Evolutionary conservation across 208 protist genomes (phyloP).

Genomic region (Trypanosoma boissoni): DNA sequence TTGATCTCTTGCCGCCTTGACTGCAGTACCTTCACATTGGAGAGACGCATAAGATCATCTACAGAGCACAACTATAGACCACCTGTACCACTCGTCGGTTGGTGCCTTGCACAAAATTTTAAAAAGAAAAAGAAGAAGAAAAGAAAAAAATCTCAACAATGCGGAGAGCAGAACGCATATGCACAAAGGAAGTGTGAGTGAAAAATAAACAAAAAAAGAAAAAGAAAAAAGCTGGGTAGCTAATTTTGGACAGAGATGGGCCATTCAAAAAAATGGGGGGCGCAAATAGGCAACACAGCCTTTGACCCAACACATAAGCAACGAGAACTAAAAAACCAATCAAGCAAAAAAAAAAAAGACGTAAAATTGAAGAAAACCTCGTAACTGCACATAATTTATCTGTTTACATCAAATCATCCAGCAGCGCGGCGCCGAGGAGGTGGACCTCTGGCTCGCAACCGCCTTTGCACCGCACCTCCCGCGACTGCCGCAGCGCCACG

Average conservation of each 20-base stretch:
- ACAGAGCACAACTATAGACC: no score
- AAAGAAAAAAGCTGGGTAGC: no score
- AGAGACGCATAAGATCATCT: slow-evolving; percentile 13
- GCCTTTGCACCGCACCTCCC: slow-evolving; percentile 15
- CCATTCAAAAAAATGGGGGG: no score
- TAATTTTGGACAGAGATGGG: no score
- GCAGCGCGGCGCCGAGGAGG: slow-evolving; percentile 18
- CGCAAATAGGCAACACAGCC: no score
- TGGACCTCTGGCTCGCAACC: slow-evolving; percentile 19
- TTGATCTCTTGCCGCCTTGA: slow-evolving; percentile 47
- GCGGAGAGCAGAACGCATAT: no score
- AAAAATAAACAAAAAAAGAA: no score
- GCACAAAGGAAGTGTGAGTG: no score
- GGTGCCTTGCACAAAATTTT: no score
- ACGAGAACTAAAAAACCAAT: slow-evolving; percentile 2
- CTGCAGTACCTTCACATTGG: slow-evolving; percentile 52
- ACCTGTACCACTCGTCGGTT: no score
- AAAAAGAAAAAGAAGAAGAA: no score
- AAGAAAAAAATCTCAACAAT: no score
- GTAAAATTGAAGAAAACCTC: not conserved
- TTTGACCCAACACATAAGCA: not conserved
- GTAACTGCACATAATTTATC: not conserved
- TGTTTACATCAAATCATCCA: slow-evolving; percentile 9
- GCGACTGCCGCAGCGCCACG: slow-evolving; percentile 4
- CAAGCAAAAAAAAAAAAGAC: slow-evolving; percentile 4